Percentiles rank a stretch among this genome's conserved stretches.
phyloP scores from a whole-genome alignment of 2,329 filamentous ascomycete genomes.

The Microsporum audouinii region DNA sequence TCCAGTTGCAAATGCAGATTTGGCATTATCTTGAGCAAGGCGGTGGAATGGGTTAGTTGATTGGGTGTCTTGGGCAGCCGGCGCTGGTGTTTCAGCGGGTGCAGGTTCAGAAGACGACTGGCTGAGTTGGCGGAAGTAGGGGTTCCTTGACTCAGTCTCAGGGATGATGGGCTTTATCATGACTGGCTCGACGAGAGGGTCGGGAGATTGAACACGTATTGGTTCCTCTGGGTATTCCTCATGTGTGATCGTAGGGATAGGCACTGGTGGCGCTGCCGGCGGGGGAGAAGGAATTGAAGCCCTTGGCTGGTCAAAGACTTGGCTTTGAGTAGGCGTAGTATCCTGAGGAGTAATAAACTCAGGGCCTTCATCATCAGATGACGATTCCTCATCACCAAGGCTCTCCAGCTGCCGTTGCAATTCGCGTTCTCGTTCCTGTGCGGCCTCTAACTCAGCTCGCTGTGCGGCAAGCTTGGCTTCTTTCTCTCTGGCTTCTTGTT shows the following conservation, averaged over 20 bases:
- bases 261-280: conserved; percentile 23
- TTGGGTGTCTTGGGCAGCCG: conserved; percentile 39
- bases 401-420: conserved; percentile 78
- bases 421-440: conserved; percentile 79
- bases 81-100: conserved; percentile 30
- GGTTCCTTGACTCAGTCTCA: conserved; percentile 78
- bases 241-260: conserved; percentile 3
- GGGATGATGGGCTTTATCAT: conserved; percentile 33
- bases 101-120: conserved; percentile 48
- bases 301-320: conserved; percentile 36
- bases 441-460: conserved; percentile 82
- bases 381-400: conserved; percentile 59
- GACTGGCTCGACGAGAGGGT: conserved; percentile 37
- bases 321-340: conserved; percentile 48
- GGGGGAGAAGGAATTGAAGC: conserved; percentile 20
- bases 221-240: conserved; percentile 5
- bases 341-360: conserved; percentile 55
- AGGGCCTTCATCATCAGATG: conserved; percentile 65
- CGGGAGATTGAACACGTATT: background rate
- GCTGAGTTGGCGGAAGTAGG: conserved; percentile 82
- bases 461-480: conserved; percentile 74
- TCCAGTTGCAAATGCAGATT: conserved; percentile 40
- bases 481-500: conserved; percentile 77
- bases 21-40: conserved; percentile 46
- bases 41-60: conserved; percentile 97